A percentile compares a stretch with the other conserved stretches of the same genome.
These are phyloP conservation scores for Prunus davidiana DNA, from an alignment of 306 rosid species.

Conservation along the genomic window DNA sequence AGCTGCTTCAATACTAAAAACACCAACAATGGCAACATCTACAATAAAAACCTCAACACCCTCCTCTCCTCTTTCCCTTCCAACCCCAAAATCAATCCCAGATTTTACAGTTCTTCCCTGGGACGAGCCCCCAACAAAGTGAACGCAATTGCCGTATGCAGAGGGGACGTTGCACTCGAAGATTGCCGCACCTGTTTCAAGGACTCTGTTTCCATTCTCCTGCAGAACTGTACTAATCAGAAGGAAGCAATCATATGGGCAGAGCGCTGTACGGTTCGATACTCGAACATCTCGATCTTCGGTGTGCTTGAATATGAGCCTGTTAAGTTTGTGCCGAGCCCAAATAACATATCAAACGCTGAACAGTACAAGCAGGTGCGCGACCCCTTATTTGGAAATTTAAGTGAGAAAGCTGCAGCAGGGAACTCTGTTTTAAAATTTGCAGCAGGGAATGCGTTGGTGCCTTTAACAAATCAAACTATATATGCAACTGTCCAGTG, in stretches of 20 bases:
- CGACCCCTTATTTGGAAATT: background rate
- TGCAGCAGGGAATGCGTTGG: no score
- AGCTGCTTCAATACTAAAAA: background rate
- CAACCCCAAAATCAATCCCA: background rate
- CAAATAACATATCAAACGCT: background rate
- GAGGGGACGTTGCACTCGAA: slow-evolving; percentile 2
- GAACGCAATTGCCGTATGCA: background rate
- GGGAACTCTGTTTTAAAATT: no score
- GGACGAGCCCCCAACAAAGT: background rate
- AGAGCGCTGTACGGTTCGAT: background rate
- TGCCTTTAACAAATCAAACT: no score
- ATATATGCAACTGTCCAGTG: no score
- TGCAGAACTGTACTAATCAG: background rate
- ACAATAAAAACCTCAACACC: slow-evolving; percentile 1
- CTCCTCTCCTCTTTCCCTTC: slow-evolving; percentile 5
- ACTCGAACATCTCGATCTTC: slow-evolving; percentile 10
- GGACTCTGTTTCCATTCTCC: background rate
- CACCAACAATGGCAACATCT: background rate
- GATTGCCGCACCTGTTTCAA: background rate
- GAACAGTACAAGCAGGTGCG: background rate
- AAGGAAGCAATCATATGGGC: slow-evolving; percentile 10
- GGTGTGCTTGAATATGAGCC: slow-evolving; percentile 2
- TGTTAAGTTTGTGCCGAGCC: background rate
- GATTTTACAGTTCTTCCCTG: background rate
- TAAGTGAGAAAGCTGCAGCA: background rate